Evolutionary conservation across 352 stramenopile genomes (phyloP).

Genomic region (Globisporangium nagaii): DNA sequence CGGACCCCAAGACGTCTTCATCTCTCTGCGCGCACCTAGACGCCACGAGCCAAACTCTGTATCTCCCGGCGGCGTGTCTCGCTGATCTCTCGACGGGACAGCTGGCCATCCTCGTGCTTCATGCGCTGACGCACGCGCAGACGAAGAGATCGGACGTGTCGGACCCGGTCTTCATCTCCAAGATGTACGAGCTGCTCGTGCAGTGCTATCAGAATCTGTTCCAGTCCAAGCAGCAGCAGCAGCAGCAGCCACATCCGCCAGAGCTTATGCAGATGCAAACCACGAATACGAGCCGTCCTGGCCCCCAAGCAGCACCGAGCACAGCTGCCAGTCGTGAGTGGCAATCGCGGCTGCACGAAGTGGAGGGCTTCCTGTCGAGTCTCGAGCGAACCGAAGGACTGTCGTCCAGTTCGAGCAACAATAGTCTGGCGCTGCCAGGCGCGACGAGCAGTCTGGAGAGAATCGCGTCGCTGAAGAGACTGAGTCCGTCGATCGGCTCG

Average conservation of each 20-base stretch:
- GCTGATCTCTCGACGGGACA: conserved; percentile 41
- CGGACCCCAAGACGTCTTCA: neutral
- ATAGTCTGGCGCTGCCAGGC: neutral
- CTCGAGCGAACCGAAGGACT: conserved; percentile 7
- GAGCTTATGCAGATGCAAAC: neutral
- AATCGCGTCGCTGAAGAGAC: neutral
- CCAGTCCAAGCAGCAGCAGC: conserved; percentile 14
- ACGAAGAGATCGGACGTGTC: conserved; percentile 32
- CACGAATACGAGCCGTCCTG: neutral
- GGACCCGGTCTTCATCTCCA: conserved; percentile 40
- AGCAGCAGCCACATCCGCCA: neutral
- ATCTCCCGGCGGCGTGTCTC: conserved; percentile 22
- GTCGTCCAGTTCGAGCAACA: neutral
- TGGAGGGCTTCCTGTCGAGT: conserved; percentile 49
- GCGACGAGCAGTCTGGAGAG: neutral
- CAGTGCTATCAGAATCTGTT: conserved; percentile 65
- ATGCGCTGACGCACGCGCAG: conserved; percentile 34
- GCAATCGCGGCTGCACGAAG: conserved; percentile 34
- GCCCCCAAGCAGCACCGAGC: neutral
- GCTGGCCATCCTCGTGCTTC: conserved; percentile 44
- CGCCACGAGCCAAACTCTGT: conserved; percentile 20
- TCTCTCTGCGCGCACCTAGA: conserved; percentile 11
- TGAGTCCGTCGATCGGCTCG: neutral
- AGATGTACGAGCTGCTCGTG: conserved; percentile 44
- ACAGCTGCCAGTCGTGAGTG: conserved; percentile 14